Evolutionary conservation across 257 asterid species (phyloP), one percentile per base, ranked within the genome.

Genomic region (Thymus mandschuricus): DNA sequence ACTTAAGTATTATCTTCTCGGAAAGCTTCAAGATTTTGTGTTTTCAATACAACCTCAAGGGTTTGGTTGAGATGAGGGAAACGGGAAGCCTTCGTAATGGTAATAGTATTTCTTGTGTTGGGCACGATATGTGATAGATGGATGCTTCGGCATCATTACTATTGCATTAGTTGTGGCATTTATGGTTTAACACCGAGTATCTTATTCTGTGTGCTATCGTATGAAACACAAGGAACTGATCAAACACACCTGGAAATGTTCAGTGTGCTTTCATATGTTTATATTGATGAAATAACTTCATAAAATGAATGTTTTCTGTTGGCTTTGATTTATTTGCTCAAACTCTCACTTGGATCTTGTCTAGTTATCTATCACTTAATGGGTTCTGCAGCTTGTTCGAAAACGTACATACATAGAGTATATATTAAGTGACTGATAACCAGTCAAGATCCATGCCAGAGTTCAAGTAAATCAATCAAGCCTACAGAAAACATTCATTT

Each of bases 221-320:
- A 44, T 10, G 15, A 38, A 3, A 38, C 8, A 7, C 7, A 15
- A 12, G 11, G n/a, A 35, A 60, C 8, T 56, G 40, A 29, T 10
- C n/a, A 29, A 56, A 1, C 21, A 10, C 10, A 30, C 41, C 62
- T 56, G 21, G 6, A 15, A 38, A 38, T 8, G 50, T n/a, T 38
- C n/a, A 60, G 3, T 31, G 50, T 38, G 67, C 51, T 61, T 15
- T 15, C 50, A 41, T n/a, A 9, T 61, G 51, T 61, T 61, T 61
- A 8, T 40, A 10, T 61, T 15, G 34, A 60, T 35, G 66, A 60
- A 60, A n/a, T 40, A 38, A 38, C 34, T 7, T 21, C 33, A 9
- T 54, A 10, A 34, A 27, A 8, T 28, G 34, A 8, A 33, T 4
- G 15, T 30, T 58, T 33, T 58, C 44, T 11, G 27, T 28, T 58